These are phyloP conservation scores for Ustilago cynodontis DNA, from an alignment of 1,284 basidiomycete species.

Conservation along the genomic window DNA sequence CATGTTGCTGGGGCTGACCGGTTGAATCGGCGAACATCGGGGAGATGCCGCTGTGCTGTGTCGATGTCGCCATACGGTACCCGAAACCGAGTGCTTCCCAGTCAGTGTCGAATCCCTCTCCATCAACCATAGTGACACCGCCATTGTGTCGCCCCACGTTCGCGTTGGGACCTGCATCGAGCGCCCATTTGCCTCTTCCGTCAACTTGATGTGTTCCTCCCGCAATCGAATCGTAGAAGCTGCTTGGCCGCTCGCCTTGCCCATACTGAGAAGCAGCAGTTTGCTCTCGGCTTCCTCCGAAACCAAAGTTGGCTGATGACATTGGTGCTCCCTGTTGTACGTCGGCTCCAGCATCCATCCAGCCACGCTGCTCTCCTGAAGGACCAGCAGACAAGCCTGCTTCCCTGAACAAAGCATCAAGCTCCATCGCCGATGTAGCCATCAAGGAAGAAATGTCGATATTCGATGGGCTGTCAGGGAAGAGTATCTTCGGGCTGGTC, in stretches of 20 bases:
- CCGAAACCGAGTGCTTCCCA: constrained; percentile 51
- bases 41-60: constrained; percentile 11
- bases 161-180: neutral
- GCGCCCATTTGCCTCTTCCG: constrained; percentile 16
- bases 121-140: neutral
- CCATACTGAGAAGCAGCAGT: neutral
- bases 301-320: neutral
- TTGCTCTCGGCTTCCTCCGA: constrained; percentile 9
- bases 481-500: constrained; percentile 33
- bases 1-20: constrained; percentile 4
- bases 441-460: constrained; percentile 51
- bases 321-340: neutral
- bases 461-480: constrained; percentile 48
- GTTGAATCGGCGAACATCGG: constrained; percentile 13
- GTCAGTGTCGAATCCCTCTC: constrained; percentile 37
- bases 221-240: constrained; percentile 23
- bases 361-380: constrained; percentile 28
- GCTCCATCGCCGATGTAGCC: constrained; percentile 54
- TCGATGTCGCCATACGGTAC: constrained; percentile 22
- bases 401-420: constrained; percentile 46
- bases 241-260: constrained; percentile 13
- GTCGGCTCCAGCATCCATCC: neutral
- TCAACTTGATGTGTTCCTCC: constrained; percentile 1
- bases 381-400: constrained; percentile 41
- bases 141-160: constrained; percentile 6